Evolutionary conservation across 768 basidiomycete species (phyloP).

Genomic region (Rhodotorula taiwanensis): DNA sequence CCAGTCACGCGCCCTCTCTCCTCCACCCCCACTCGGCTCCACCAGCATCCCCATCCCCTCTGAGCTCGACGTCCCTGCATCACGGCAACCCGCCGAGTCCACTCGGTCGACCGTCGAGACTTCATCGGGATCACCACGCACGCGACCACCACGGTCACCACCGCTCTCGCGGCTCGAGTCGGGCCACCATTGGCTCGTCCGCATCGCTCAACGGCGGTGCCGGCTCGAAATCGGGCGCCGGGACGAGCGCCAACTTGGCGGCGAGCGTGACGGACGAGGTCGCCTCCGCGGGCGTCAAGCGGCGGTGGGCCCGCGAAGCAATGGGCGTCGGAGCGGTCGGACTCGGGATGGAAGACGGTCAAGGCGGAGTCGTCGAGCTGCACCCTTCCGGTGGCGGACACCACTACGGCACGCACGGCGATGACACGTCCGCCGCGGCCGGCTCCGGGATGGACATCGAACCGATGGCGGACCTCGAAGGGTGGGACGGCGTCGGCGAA

Average conservation of each 20-base stretch:
- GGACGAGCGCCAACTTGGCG: not conserved
- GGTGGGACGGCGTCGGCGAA: slow-evolving; percentile 33
- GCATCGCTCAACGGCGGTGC: no score
- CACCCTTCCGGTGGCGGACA: no score
- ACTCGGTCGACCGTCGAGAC: not conserved
- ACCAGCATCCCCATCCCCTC: no score
- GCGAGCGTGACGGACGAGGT: not conserved
- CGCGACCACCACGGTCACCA: not conserved
- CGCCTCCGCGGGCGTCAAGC: slow-evolving; percentile 15
- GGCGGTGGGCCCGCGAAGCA: slow-evolving; percentile 3
- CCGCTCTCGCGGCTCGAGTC: not conserved
- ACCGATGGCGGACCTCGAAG: slow-evolving; percentile 25
- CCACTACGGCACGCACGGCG: not conserved
- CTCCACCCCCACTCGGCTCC: not conserved
- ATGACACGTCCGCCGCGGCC: not conserved
- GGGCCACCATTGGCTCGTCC: not conserved
- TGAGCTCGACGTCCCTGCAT: not conserved
- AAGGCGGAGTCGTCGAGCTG: slow-evolving; percentile 4
- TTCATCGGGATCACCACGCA: slow-evolving; percentile 1
- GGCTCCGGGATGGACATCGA: slow-evolving; percentile 25
- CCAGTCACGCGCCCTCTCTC: not conserved
- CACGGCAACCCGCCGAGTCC: slow-evolving; percentile 4
- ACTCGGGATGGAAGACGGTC: not conserved
- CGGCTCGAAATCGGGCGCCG: not conserved
- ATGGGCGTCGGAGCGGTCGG: not conserved